Evolutionary conservation across 805 yeast genomes (phyloP).

Genomic region (Candida chauliodis): DNA sequence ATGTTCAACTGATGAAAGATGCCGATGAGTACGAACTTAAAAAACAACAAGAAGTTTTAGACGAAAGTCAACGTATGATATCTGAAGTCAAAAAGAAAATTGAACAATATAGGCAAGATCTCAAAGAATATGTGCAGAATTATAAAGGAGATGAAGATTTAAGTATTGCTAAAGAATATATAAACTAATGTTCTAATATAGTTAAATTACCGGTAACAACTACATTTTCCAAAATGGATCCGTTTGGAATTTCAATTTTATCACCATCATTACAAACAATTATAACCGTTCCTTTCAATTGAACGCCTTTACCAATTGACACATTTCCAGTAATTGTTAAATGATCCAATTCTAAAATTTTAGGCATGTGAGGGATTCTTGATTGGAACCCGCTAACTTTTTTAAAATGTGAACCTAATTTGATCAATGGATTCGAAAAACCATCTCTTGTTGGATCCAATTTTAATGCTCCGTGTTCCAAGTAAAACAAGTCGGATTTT

Average conservation of each 20-base stretch:
- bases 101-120: slow-evolving; percentile 15
- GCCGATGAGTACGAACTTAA: slow-evolving; percentile 67
- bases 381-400: slow-evolving; percentile 88
- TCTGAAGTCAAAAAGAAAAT: slow-evolving; percentile 22
- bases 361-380: slow-evolving; percentile 94
- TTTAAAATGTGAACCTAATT: slow-evolving; percentile 94
- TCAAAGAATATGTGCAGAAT: slow-evolving; percentile 8
- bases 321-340: slow-evolving; percentile 97
- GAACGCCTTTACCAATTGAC: slow-evolving; percentile 80
- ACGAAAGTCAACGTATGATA: slow-evolving; percentile 38
- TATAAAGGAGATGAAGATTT: slow-evolving; percentile 28
- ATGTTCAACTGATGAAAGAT: slow-evolving; percentile 45
- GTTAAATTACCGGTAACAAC: slow-evolving; percentile 96
- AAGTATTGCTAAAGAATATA: slow-evolving; percentile 17
- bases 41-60: slow-evolving; percentile 36
- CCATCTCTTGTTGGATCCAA: slow-evolving; percentile 84
- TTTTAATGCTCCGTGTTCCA: slow-evolving; percentile 87
- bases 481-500: slow-evolving; percentile 87
- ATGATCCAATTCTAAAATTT: slow-evolving; percentile 93
- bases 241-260: slow-evolving; percentile 95
- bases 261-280: slow-evolving; percentile 97
- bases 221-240: slow-evolving; percentile 90
- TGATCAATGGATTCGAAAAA: slow-evolving; percentile 89
- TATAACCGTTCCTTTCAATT: slow-evolving; percentile 94
- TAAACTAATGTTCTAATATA: slow-evolving; percentile 75